Conservation (phyloP, 108 stramenopile species). For the Discostella stelligeroides region DNA sequence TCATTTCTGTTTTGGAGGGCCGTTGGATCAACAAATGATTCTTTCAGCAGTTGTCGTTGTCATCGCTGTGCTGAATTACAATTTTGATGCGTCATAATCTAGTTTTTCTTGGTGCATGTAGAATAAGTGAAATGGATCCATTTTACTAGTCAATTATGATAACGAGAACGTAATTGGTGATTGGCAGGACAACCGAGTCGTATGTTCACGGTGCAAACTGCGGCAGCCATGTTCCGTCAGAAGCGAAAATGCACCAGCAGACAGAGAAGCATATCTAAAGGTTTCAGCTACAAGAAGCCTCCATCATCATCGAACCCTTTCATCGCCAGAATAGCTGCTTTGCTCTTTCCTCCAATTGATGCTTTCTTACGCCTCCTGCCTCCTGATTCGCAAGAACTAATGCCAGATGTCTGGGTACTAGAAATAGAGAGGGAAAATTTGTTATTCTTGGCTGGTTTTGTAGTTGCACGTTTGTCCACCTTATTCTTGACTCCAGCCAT, state of each 20-base stretch:
- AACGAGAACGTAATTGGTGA: too few relatives aligned
- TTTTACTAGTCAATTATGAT: too few relatives aligned
- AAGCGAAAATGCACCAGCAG: too few relatives aligned
- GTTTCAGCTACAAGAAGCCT: slow-evolving; percentile 24
- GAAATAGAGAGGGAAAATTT: slow-evolving; percentile 11
- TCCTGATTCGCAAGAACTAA: slow-evolving; percentile 40
- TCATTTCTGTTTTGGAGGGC: slow-evolving; percentile 12
- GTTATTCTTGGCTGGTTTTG: slow-evolving; percentile 27
- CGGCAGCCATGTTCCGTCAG: too few relatives aligned
- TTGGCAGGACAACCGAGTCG: too few relatives aligned
- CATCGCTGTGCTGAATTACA: slow-evolving; percentile 13
- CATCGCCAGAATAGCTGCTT: slow-evolving; percentile 27
- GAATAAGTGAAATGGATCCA: too few relatives aligned
- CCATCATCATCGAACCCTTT: slow-evolving; percentile 43
- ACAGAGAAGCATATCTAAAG: too few relatives aligned
- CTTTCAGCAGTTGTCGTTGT: slow-evolving; percentile 12
- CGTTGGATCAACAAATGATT: slow-evolving; percentile 8
- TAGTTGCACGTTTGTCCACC: slow-evolving; percentile 20
- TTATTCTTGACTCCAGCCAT: slow-evolving; percentile 24
- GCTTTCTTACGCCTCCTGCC: slow-evolving; percentile 45
- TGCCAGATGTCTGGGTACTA: slow-evolving; percentile 40
- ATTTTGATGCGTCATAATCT: slow-evolving; percentile 4
- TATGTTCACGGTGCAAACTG: too few relatives aligned
- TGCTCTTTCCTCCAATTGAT: slow-evolving; percentile 24
- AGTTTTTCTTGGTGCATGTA: too few relatives aligned